These are phyloP conservation scores for Colletotrichum paranaense DNA, from an alignment of 2,329 filamentous ascomycete species.

Conservation along the genomic window DNA sequence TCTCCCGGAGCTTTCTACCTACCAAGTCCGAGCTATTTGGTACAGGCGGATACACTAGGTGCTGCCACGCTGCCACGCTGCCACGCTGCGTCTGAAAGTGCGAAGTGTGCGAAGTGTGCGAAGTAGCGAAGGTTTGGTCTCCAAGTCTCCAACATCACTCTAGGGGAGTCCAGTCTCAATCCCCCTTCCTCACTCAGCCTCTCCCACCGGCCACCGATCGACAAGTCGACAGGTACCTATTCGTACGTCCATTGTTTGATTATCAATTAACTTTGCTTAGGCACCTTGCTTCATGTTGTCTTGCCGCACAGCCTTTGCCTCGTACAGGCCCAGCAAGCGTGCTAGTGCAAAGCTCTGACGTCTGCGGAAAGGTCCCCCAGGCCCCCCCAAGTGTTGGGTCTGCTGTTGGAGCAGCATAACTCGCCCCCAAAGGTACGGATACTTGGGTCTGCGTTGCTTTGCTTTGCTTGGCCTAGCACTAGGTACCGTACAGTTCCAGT, in stretches of 20 bases:
- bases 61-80: too few relatives aligned
- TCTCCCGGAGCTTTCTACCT: constrained; percentile 6
- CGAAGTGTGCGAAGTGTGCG: neutral
- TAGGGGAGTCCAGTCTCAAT: too few relatives aligned
- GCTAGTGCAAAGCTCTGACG: neutral
- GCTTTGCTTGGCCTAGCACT: neutral
- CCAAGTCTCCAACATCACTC: neutral
- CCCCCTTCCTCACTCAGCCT: neutral
- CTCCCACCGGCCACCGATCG: neutral
- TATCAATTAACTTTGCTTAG: neutral
- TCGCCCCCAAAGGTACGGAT: neutral
- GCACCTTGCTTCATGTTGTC: neutral
- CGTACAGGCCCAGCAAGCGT: neutral
- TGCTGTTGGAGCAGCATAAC: neutral
- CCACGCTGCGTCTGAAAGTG: neutral
- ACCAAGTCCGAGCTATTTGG: constrained; percentile 25
- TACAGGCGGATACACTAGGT: too few relatives aligned
- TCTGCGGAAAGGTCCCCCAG: neutral
- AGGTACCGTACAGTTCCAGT: neutral
- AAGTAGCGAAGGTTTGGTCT: neutral
- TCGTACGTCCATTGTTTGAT: neutral
- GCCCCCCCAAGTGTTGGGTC: neutral
- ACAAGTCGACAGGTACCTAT: neutral
- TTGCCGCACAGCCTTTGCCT: neutral
- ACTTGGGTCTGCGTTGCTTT: neutral